Conservation (phyloP, 352 stramenopile species). For the Phytophthora ramorum region DNA sequence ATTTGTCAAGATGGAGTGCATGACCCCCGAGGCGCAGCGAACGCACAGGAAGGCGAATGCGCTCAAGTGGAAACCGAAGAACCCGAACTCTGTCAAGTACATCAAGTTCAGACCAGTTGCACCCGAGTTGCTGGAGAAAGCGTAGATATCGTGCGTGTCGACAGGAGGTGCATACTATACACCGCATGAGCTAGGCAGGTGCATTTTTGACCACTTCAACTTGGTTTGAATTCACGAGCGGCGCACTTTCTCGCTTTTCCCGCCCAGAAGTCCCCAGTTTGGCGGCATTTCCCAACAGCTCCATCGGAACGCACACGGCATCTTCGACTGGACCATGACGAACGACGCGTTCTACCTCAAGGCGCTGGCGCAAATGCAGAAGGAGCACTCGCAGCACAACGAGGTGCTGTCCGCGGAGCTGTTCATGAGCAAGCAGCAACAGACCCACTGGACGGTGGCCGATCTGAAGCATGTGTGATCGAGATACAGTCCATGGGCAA, state of each 20-base stretch:
- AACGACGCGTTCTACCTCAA: constrained; percentile 54
- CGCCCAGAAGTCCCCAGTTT: too few species aligned
- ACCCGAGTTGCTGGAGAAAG: constrained; percentile 21
- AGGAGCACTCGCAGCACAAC: constrained; percentile 67
- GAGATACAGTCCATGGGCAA: not conserved
- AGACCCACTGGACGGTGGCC: too few species aligned
- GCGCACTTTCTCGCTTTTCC: too few species aligned
- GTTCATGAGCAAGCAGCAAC: constrained; percentile 13
- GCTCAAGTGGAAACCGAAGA: constrained; percentile 57
- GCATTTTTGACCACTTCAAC: too few species aligned
- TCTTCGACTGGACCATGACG: constrained; percentile 11
- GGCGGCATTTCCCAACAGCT: too few species aligned
- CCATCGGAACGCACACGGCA: constrained; percentile 4
- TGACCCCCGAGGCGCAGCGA: constrained; percentile 57
- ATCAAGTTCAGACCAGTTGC: constrained; percentile 59
- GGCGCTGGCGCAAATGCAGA: constrained; percentile 63
- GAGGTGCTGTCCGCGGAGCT: constrained; percentile 44
- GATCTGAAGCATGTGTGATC: too few species aligned
- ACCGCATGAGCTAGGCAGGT: too few species aligned
- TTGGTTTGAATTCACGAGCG: too few species aligned
- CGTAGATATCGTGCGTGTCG: constrained; percentile 11
- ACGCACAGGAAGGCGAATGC: constrained; percentile 67
- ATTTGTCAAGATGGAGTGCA: constrained; percentile 61
- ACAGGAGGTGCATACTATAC: too few species aligned
- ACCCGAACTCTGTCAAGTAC: constrained; percentile 65